These are phyloP conservation scores for Paramecium bursaria DNA, from an alignment of 73 alveolate species.

Conservation along the genomic window DNA sequence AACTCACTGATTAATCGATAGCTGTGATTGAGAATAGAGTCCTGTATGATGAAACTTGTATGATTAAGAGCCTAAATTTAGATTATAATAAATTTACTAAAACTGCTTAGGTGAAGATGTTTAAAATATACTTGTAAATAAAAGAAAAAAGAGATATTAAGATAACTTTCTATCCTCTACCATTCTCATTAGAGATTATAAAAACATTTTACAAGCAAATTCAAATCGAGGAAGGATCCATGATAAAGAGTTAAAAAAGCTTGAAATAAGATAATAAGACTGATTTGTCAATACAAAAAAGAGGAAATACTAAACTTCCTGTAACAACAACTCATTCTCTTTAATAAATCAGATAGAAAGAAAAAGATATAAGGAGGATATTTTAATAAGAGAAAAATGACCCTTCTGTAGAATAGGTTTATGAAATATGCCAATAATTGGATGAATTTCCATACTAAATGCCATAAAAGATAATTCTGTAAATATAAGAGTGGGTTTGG, in stretches of 20 bases:
- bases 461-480: not conserved
- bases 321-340: not conserved
- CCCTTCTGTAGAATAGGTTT: conserved; percentile 24
- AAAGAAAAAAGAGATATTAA: too few species aligned
- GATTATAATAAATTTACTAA: conserved; percentile 11
- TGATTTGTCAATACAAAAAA: not conserved
- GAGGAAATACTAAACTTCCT: not conserved
- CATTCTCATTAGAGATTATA: not conserved
- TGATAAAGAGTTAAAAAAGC: too few species aligned
- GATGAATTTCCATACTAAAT: not conserved
- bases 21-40: conserved; percentile 17
- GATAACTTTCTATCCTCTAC: conserved; percentile 28
- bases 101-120: not conserved
- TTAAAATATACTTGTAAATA: too few species aligned
- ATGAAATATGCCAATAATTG: not conserved
- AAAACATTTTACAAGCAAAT: too few species aligned
- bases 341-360: not conserved
- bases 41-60: not conserved
- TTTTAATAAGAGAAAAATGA: not conserved
- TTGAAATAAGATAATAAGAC: too few species aligned
- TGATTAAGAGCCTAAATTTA: not conserved
- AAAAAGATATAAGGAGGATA: not conserved
- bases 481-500: conserved; percentile 7
- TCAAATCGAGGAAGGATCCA: too few species aligned
- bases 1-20: not conserved